Conservation (phyloP, 2,329 filamentous ascomycete genomes). For the Calonectria fujianensis region DNA sequence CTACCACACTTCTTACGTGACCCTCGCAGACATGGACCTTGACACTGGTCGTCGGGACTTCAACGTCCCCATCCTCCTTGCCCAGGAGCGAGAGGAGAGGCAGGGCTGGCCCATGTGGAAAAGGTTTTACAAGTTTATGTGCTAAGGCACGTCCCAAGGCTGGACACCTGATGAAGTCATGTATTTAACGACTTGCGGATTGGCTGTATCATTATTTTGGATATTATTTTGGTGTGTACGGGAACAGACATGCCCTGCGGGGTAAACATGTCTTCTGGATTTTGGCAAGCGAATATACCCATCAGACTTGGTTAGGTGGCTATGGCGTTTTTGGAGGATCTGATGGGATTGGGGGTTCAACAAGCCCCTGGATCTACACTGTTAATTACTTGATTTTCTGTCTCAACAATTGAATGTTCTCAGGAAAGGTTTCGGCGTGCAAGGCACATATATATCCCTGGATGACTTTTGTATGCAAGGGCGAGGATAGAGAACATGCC, state of each 20-base stretch:
- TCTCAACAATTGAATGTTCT: neutral
- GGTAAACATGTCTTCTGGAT: slow-evolving; percentile 12
- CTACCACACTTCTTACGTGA: slow-evolving; percentile 81
- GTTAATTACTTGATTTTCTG: slow-evolving; percentile 1
- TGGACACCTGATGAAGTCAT: slow-evolving; percentile 1
- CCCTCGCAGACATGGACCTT: slow-evolving; percentile 86
- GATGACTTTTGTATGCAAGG: neutral
- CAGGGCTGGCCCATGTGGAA: slow-evolving; percentile 86
- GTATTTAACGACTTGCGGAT: slow-evolving; percentile 13
- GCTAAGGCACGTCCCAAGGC: slow-evolving; percentile 64
- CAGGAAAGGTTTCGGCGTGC: neutral
- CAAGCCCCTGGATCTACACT: neutral
- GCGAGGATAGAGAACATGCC: neutral
- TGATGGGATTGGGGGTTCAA: neutral
- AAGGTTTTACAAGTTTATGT: slow-evolving; percentile 83
- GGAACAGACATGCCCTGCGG: neutral
- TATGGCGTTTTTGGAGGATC: slow-evolving; percentile 29
- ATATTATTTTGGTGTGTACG: neutral
- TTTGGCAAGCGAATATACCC: slow-evolving; percentile 26
- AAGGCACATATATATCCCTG: neutral
- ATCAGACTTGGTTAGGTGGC: slow-evolving; percentile 31
- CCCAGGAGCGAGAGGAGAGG: slow-evolving; percentile 86
- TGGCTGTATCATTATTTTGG: slow-evolving; percentile 35
- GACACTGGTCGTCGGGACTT: slow-evolving; percentile 90
- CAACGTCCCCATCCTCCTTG: slow-evolving; percentile 85